Conservation (phyloP, 2,329 filamentous ascomycete genomes). For the Atkinsonella texensis region DNA sequence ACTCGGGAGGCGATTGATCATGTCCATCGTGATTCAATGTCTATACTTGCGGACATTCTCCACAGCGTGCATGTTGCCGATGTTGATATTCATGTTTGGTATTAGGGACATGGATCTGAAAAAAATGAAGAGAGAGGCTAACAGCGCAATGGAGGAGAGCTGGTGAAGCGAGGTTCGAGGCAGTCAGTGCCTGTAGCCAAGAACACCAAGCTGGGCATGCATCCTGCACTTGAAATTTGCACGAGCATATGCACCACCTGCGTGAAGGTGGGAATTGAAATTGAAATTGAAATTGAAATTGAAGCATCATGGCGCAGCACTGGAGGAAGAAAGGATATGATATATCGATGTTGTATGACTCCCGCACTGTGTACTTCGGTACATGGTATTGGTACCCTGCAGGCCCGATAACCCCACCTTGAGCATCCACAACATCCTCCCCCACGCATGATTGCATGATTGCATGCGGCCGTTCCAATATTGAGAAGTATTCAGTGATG, state of each 20-base stretch:
- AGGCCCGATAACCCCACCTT: not conserved
- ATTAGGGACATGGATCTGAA: slow-evolving; percentile 9
- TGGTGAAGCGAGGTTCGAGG: too few species aligned
- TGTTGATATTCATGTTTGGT: slow-evolving; percentile 11
- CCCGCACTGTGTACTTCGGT: not conserved
- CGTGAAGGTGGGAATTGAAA: too few species aligned
- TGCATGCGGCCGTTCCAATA: not conserved
- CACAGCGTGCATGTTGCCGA: slow-evolving; percentile 6
- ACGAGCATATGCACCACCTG: too few species aligned
- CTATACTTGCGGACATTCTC: slow-evolving; percentile 11
- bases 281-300: too few species aligned
- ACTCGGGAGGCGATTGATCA: slow-evolving; percentile 10
- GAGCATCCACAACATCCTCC: not conserved
- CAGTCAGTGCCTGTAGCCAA: too few species aligned
- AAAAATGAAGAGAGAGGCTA: not conserved
- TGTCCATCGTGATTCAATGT: slow-evolving; percentile 10
- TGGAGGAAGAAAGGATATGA: too few species aligned
- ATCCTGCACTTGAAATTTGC: too few species aligned
- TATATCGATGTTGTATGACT: too few species aligned
- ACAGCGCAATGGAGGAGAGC: not conserved
- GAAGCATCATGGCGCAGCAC: too few species aligned
- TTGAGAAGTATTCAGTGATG: not conserved
- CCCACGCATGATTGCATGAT: not conserved
- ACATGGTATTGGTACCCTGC: not conserved
- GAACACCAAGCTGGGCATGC: too few species aligned